These are phyloP conservation scores for Lignosus rhinocerotis DNA, from an alignment of 1,284 basidiomycete species.

Conservation along the genomic window DNA sequence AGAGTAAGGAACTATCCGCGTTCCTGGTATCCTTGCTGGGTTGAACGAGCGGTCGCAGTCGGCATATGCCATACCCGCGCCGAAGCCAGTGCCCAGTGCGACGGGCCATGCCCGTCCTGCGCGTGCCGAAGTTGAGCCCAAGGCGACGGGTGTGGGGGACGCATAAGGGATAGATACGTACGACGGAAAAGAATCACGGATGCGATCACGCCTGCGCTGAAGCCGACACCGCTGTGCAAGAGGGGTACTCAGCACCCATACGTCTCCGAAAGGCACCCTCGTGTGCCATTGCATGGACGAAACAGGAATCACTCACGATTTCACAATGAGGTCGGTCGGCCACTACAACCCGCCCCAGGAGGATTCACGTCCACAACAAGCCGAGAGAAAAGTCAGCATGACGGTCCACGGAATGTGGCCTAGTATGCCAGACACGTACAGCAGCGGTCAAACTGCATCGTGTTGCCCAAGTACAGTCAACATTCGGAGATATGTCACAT, in stretches of 20 bases:
- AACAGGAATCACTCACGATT: conserved; percentile 56
- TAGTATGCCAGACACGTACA: conserved; percentile 61
- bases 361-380: neutral
- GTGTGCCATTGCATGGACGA: conserved; percentile 9
- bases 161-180: conserved; percentile 50
- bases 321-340: conserved; percentile 80
- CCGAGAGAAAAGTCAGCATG: conserved; percentile 2
- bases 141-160: neutral
- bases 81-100: conserved; percentile 90
- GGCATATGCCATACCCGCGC: conserved; percentile 85
- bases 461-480: neutral
- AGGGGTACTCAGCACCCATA: neutral
- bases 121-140: neutral
- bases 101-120: conserved; percentile 97
- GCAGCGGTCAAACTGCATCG: conserved; percentile 84
- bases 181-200: conserved; percentile 95
- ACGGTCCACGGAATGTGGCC: neutral
- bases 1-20: conserved; percentile 61
- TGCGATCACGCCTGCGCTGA: conserved; percentile 91
- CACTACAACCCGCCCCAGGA: conserved; percentile 43
- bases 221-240: conserved; percentile 82
- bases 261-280: neutral
- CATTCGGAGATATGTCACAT: neutral
- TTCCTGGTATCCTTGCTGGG: conserved; percentile 89
- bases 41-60: conserved; percentile 98